Conservation (phyloP, 306 rosid species). For the Trifolium pratense region DNA sequence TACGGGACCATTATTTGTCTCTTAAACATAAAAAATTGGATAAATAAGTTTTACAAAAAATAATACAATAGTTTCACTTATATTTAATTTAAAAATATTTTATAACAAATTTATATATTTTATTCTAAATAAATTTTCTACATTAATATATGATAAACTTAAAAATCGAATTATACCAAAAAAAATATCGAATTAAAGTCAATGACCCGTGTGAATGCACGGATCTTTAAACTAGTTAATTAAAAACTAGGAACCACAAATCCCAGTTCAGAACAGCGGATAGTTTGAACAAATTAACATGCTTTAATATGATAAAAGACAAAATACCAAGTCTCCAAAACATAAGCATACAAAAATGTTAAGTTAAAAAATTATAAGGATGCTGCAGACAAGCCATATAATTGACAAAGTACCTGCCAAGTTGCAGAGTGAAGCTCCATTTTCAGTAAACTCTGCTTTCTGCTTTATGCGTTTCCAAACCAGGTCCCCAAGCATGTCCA, state of each 20-base stretch:
- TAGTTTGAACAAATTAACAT: neutral
- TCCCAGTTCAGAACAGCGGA: slow-evolving; percentile 21
- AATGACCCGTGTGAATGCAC: no score
- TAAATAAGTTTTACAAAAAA: no score
- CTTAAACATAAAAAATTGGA: no score
- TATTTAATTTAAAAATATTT: no score
- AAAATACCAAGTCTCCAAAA: slow-evolving; percentile 14
- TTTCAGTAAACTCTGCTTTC: slow-evolving; percentile 86
- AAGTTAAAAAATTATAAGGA: neutral
- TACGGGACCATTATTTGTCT: no score
- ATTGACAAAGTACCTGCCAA: slow-evolving; percentile 68
- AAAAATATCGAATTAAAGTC: no score
- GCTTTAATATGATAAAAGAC: slow-evolving; percentile 27
- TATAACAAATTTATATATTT: no score
- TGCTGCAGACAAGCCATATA: slow-evolving; percentile 12
- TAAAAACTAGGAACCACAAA: neutral
- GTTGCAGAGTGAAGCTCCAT: slow-evolving; percentile 58
- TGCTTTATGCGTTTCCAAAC: slow-evolving; percentile 91
- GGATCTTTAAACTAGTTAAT: no score
- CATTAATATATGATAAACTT: no score
- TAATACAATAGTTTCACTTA: no score
- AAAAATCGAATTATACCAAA: no score
- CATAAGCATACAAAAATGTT: slow-evolving; percentile 8
- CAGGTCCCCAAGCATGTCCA: slow-evolving; percentile 93
- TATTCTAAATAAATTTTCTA: no score